phyloP scores from a whole-genome alignment of 768 basidiomycete genomes.

The Hericium rajendrae region DNA sequence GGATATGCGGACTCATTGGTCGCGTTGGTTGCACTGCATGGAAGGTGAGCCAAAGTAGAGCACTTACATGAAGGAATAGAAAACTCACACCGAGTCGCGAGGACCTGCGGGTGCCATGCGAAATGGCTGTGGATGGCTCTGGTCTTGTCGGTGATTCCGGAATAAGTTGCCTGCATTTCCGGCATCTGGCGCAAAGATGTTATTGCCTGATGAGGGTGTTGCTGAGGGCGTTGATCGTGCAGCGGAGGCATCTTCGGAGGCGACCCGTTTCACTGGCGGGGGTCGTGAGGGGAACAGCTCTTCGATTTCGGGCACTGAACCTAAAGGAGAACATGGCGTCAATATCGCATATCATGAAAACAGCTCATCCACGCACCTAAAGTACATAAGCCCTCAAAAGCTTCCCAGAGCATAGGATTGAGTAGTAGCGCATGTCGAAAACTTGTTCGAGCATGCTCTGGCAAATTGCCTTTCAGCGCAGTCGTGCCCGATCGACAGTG shows the following conservation, averaged over 20 bases:
- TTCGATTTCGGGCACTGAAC: constrained; percentile 62
- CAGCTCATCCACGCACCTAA: constrained; percentile 41
- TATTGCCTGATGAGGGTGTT: too few relatives aligned
- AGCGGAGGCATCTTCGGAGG: constrained; percentile 40
- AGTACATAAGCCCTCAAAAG: constrained; percentile 78
- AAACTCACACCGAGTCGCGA: constrained; percentile 55
- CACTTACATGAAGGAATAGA: background rate
- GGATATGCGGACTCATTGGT: constrained; percentile 43
- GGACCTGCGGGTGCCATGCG: constrained; percentile 45
- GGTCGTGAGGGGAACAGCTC: constrained; percentile 61
- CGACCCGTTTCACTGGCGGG: constrained; percentile 41
- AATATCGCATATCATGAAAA: constrained; percentile 1
- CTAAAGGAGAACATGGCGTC: constrained; percentile 27
- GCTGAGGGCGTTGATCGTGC: constrained; percentile 5
- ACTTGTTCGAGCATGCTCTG: constrained; percentile 58
- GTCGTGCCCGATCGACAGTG: constrained; percentile 70
- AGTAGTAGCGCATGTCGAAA: constrained; percentile 62
- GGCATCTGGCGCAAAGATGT: constrained; percentile 66
- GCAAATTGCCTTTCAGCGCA: constrained; percentile 72
- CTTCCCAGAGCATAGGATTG: constrained; percentile 86
- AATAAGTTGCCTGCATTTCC: constrained; percentile 47
- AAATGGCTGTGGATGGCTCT: constrained; percentile 42
- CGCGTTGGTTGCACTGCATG: constrained; percentile 1
- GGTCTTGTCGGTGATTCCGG: constrained; percentile 32
- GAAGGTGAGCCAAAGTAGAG: background rate